Base-by-base conservation (phyloP, 1,284 basidiomycete species). In the Phaffia rhodozyma region DNA sequence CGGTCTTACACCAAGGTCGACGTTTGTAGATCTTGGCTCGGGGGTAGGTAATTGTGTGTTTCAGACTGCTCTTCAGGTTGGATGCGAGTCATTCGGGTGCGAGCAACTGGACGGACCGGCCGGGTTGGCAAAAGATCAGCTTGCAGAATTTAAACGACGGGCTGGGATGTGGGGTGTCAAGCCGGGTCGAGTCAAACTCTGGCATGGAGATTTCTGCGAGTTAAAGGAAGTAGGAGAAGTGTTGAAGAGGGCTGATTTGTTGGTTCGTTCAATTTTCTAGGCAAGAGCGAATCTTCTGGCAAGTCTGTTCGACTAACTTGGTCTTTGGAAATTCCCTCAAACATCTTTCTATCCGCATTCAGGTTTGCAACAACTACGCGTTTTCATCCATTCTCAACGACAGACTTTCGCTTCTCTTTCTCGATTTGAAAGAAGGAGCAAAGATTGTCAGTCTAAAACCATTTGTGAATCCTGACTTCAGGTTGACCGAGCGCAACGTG, bases 11-110 rank as follows among this genome's bases (percentile, higher is more conserved):
- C 72, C 75, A 0, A 64, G 65, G 30, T 73, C 71, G 29, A 72
- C 74, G 16, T 76, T 78, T 66, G 72, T 82, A 29, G 81, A 83
- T 69, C 75, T 83, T 18, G 81, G 81, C 0, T 78, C 76, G 1
- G 81, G 81, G 0, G 81, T 83, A 0, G 80, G 79, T 32, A 82
- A 82, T 67, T 78, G 80, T 50, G 74, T 81, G 3, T 71, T 82
- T 1, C 80, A 82, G 68, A 77, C 78, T 1, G 77, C 79, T 0
- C 69, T 82, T n/a, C 79, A 80, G 71, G 77, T 78, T 0, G 80
- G 80, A 0, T 77, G 74, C 48, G 68, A 71, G 21, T 68, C 72
- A 25, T 79, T 78, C 67, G 81, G 81, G 11, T 78, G 79, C 66
- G 81, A 82, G 68, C 76, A 78, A 65, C 78, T 82, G 70, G 72